Base-by-base conservation (phyloP, 495 filamentous ascomycete genomes). In the Mytilinidion resinicola region DNA sequence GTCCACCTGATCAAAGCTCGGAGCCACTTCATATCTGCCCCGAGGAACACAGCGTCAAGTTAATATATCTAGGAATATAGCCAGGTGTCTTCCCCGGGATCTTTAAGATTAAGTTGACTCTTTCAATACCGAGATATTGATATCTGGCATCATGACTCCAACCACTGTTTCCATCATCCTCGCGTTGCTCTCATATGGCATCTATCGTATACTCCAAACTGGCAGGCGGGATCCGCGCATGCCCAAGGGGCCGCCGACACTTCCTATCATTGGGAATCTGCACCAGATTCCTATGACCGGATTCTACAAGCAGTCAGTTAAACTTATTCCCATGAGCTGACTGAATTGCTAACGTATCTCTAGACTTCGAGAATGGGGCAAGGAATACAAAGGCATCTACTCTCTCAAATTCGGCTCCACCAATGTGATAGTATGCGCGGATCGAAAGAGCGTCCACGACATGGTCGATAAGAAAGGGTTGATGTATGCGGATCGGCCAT, bases 401-500 rank as follows among this genome's bases (percentile, higher is more conserved):
- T 15, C 14, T 2, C 21, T 48, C n/a, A 48, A 48, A 21, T 48
- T 48, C 19, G 44, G 44, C 1, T 48, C 44, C 10, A 19, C 44
- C 10, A 48, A 48, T 20, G 44, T 48, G 10, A 48, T 48, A 5
- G 44, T 48, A 11, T 20, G 15, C 19, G 15, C n/a, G 2, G 44
- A 48, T 20, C 15, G 44, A 10, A 48, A 48, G 19, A 10, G n/a
- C n/a, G 44, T 48, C 14, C 44, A 48, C n/a, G 44, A 48, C 44
- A n/a, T 48, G 15, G 44, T 48, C 10, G 44, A 48, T 20, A 48
- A 48, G 44, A 48, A 48, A 48, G 44, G 44, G 3, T n/a, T 48
- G 15, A 21, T 48, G 14, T 48, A 48, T 10, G 44, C 44, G 10
- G 44, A 48, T 20, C 15, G 44, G 44, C 44, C 44, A 4, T 20